Percentiles rank a stretch among this genome's conserved stretches.
These are phyloP conservation scores for Hemisphaericaspora subhashii DNA, from an alignment of 1,139 yeast species.

Conservation along the genomic window DNA sequence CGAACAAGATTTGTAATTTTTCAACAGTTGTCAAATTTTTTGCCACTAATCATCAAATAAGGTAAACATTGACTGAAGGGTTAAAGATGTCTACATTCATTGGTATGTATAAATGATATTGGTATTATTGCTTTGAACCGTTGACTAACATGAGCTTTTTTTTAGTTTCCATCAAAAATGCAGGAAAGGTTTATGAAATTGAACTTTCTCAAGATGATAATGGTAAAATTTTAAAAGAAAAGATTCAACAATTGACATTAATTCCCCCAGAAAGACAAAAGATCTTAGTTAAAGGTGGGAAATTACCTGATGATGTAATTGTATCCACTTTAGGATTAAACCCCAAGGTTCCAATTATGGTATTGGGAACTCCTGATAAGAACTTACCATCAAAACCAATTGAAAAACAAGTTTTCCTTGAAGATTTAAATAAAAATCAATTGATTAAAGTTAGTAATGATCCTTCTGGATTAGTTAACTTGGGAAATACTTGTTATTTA, in stretches of 20 bases:
- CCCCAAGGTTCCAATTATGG: conserved; percentile 73
- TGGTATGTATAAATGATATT: background rate
- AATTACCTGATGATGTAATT: conserved; percentile 64
- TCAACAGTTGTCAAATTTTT: background rate
- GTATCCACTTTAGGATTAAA: conserved; percentile 53
- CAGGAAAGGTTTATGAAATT: conserved; percentile 79
- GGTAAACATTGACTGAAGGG: background rate
- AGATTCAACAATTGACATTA: conserved; percentile 70
- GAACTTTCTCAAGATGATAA: conserved; percentile 55
- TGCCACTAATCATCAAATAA: background rate
- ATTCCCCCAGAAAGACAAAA: conserved; percentile 89
- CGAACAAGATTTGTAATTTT: background rate
- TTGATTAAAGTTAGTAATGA: conserved; percentile 40
- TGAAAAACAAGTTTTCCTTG: conserved; percentile 59
- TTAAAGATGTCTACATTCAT: background rate
- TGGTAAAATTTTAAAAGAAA: conserved; percentile 70
- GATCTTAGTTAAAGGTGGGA: conserved; percentile 86
- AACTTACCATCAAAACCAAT: conserved; percentile 62
- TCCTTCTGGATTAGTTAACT: conserved; percentile 83
- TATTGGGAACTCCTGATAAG: conserved; percentile 85
- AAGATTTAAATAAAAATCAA: conserved; percentile 59
- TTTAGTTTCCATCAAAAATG: conserved; percentile 65
- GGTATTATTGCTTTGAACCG: background rate
- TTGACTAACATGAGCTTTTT: background rate
- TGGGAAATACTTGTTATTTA: conserved; percentile 95